Base-by-base conservation (phyloP, 2,329 filamentous ascomycete genomes). In the Diaporthe ilicicola region DNA sequence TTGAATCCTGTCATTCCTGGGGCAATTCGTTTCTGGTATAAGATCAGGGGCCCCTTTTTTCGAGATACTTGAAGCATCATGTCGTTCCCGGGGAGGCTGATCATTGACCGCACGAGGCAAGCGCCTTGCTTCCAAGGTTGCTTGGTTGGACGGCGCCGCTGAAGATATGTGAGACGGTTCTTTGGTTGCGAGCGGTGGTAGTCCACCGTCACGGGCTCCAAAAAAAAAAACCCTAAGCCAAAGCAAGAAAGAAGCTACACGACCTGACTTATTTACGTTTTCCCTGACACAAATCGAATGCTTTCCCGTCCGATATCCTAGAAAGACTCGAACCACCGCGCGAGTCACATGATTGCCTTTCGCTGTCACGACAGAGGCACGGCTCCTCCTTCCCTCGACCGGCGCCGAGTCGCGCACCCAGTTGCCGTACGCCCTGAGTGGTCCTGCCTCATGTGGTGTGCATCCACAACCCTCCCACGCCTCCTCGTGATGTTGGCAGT, bases 331-430 rank as follows among this genome's bases (percentile, higher is more conserved):
- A 62, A 37, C 42, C 42, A 62, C 44, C n/a, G 42, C 59, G 42
- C 59, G 59, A 62, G 59, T 62, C 59, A 34, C 59, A 62, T 39
- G 13, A 8, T 48, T 34, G 55, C 27, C 29, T 9, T 27, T n/a
- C 9, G n/a, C 12, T 62, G 56, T 27, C 42, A 22, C 42, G 27
- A 48, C 59, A 37, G 13, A 24, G 34, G 19, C 59, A 62, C 29
- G 32, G 44, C n/a, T 62, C n/a, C 37, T 24, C 53, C n/a, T 17
- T 27, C 39, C n/a, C 8, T 48, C 27, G 48, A 6, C 59, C 59
- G 44, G 42, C 27, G 27, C 59, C 27, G 59, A 62, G 29, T 34
- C 59, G 42, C 56, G 56, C 59, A 62, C 32, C n/a, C n/a, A n/a
- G n/a, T n/a, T n/a, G n/a, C n/a, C n/a, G n/a, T n/a, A n/a, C 59